These are phyloP conservation scores for Stipa capillata DNA, from an alignment of 176 grass and related monocot species.

Conservation along the genomic window DNA sequence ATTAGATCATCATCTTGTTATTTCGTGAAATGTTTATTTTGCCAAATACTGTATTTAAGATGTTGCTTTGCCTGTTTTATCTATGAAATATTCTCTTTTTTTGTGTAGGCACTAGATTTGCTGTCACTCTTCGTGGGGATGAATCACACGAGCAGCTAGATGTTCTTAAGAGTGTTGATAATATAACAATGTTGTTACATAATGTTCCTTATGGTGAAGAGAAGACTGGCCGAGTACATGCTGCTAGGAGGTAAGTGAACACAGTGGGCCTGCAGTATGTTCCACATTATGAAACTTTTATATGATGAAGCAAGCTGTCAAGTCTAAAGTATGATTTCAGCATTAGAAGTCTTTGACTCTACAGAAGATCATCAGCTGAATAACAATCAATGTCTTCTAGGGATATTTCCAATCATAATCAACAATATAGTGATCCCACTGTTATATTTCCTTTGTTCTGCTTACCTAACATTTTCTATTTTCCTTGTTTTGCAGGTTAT, in stretches of 20 bases:
- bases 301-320: not conserved
- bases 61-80: conserved; percentile 15
- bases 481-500: conserved; percentile 58
- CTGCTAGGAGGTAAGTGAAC: conserved; percentile 67
- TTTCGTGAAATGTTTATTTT: not conserved
- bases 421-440: not conserved
- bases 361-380: not conserved
- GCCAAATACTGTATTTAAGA: not conserved
- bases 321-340: not conserved
- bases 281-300: not conserved
- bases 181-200: conserved; percentile 88
- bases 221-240: conserved; percentile 74
- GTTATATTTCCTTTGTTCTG: not conserved
- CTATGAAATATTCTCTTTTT: not conserved
- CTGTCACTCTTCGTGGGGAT: conserved; percentile 70
- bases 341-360: not conserved
- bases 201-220: conserved; percentile 64
- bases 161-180: conserved; percentile 61
- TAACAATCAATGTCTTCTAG: not conserved
- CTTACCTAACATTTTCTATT: conserved; percentile 1
- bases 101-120: conserved; percentile 75
- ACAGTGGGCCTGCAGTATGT: not conserved
- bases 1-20: conserved; percentile 4
- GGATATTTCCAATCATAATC: not conserved
- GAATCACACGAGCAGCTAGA: conserved; percentile 66